These are phyloP conservation scores for Vitis rupestris DNA, from an alignment of 164 flowering plant genomes.

Conservation along the genomic window DNA sequence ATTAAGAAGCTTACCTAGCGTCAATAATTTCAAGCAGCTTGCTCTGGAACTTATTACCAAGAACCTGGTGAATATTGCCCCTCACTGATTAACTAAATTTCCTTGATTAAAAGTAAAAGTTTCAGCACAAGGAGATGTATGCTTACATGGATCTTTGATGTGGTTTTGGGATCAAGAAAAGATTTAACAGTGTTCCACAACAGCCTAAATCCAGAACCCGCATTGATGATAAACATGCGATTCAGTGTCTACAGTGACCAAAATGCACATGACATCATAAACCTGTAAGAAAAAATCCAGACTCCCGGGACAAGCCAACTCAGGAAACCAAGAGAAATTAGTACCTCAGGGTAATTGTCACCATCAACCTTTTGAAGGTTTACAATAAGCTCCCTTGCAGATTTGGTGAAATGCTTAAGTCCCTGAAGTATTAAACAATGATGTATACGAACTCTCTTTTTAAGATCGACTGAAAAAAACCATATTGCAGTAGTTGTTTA, in stretches of 20 bases:
- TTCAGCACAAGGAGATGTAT: neutral
- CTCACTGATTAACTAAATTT: neutral
- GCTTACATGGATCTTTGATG: constrained; percentile 50
- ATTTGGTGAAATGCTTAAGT: constrained; percentile 42
- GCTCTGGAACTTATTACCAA: constrained; percentile 58
- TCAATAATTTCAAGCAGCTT: constrained; percentile 60
- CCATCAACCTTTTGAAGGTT: constrained; percentile 52
- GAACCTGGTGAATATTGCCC: constrained; percentile 31
- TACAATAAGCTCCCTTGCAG: constrained; percentile 42
- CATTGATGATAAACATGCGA: constrained; percentile 62
- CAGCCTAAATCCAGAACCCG: constrained; percentile 61
- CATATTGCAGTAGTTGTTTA: neutral
- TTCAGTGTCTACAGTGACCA: constrained; percentile 35
- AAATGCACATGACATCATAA: neutral
- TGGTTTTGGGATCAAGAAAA: constrained; percentile 55
- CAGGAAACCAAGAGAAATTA: neutral
- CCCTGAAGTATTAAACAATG: constrained; percentile 26
- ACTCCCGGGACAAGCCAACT: neutral
- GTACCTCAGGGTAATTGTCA: constrained; percentile 49
- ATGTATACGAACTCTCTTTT: neutral
- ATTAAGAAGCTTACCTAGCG: constrained; percentile 28
- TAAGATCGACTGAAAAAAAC: no score
- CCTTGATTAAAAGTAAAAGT: neutral
- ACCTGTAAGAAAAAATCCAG: neutral
- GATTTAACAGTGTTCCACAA: constrained; percentile 57